A percentile compares a stretch with the other conserved stretches of the same genome.
Conservation (phyloP, 345 rosid species). For the Citrus unshiu region DNA sequence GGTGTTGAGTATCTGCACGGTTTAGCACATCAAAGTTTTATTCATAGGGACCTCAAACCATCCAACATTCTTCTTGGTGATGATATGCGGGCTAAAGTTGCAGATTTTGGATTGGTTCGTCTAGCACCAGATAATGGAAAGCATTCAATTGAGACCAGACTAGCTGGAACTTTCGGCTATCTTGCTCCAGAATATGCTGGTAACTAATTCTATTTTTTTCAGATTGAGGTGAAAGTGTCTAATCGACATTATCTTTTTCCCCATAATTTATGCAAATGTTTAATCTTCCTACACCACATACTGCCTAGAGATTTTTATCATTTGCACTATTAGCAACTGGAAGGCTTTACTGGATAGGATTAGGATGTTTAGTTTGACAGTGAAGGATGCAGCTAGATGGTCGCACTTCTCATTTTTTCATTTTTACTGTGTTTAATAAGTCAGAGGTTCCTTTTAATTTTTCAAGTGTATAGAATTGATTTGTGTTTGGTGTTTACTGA, state of each 20-base stretch:
- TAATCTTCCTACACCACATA: neutral
- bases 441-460: neutral
- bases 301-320: neutral
- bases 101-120: constrained; percentile 44
- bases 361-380: neutral
- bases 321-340: neutral
- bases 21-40: constrained; percentile 37
- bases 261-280: neutral
- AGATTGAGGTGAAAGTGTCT: neutral
- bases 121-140: constrained; percentile 36
- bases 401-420: neutral
- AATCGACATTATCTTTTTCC: neutral
- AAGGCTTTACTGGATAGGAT: neutral
- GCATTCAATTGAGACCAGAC: constrained; percentile 33
- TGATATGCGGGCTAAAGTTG: constrained; percentile 46
- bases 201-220: neutral
- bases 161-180: constrained; percentile 26
- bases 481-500: neutral
- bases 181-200: constrained; percentile 24
- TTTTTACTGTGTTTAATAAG: neutral
- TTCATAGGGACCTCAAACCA: constrained; percentile 30
- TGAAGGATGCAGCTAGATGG: neutral
- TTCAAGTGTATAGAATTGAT: neutral
- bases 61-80: constrained; percentile 48
- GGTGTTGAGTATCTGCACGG: constrained; percentile 46